phyloP scores from a whole-genome alignment of 208 protist species.

The Leishmania tropica region DNA sequence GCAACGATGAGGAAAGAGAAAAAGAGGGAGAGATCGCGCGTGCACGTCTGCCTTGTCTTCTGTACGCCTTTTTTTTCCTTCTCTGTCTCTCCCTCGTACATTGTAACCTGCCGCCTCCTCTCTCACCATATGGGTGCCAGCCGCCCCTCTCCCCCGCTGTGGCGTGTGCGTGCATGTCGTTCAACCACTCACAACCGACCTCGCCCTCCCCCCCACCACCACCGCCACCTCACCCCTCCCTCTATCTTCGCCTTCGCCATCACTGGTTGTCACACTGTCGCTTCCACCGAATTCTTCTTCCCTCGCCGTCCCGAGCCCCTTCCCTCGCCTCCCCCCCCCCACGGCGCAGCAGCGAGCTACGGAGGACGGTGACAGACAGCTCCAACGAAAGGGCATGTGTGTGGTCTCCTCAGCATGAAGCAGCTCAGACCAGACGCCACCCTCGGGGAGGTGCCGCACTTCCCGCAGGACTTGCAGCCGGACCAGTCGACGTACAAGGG shows the following conservation, averaged over 20 bases:
- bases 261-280: not conserved
- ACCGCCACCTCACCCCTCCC: not conserved
- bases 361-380: not conserved
- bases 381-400: not conserved
- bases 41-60: not conserved
- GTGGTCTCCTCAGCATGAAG: not conserved
- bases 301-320: not conserved
- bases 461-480: slow-evolving; percentile 44
- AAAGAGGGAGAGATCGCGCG: too few species aligned
- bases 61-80: not conserved
- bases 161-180: too few species aligned
- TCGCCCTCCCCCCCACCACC: not conserved
- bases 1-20: not conserved
- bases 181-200: not conserved
- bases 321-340: not conserved
- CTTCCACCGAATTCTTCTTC: not conserved
- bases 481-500: slow-evolving; percentile 47
- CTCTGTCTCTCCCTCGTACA: not conserved
- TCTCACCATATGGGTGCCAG: not conserved
- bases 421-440: slow-evolving; percentile 7
- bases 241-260: not conserved
- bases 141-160: not conserved
- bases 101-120: not conserved
- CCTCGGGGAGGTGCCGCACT: slow-evolving; percentile 39
- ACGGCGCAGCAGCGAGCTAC: not conserved